Conservation (phyloP, 768 basidiomycete species). For the Dacryopinax primogenitus region DNA sequence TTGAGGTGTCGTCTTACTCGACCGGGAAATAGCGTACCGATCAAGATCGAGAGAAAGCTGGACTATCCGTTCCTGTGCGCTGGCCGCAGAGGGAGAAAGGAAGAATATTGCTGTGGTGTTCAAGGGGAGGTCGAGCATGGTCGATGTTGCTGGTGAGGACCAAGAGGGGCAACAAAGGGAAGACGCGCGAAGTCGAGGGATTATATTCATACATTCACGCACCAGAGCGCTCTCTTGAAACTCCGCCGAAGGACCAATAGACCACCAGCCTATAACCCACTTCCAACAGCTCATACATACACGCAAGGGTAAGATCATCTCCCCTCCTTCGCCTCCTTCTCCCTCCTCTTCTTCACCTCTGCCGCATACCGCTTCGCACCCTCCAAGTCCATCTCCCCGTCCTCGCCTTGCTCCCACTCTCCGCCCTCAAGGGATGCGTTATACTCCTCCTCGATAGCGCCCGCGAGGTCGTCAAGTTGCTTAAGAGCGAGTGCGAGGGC, state of each 20-base stretch:
- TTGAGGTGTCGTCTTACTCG: background rate
- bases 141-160: background rate
- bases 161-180: background rate
- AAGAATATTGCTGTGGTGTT: background rate
- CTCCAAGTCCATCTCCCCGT: slow-evolving; percentile 27
- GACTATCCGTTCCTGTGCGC: background rate
- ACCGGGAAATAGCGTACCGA: background rate
- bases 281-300: background rate
- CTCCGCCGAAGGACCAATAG: too few relatives aligned
- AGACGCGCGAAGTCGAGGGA: background rate
- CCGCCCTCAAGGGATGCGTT: slow-evolving; percentile 41
- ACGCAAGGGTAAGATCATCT: background rate
- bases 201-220: slow-evolving; percentile 2
- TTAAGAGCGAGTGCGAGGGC: slow-evolving; percentile 64
- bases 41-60: background rate
- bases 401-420: slow-evolving; percentile 54
- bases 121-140: background rate
- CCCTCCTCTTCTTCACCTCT: slow-evolving; percentile 21
- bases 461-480: slow-evolving; percentile 66
- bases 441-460: slow-evolving; percentile 58
- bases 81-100: background rate
- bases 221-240: background rate
- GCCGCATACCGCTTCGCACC: slow-evolving; percentile 45
- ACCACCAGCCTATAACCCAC: background rate
- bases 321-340: background rate